phyloP scores from a whole-genome alignment of 805 yeast species.

The Lipomyces orientalis region DNA sequence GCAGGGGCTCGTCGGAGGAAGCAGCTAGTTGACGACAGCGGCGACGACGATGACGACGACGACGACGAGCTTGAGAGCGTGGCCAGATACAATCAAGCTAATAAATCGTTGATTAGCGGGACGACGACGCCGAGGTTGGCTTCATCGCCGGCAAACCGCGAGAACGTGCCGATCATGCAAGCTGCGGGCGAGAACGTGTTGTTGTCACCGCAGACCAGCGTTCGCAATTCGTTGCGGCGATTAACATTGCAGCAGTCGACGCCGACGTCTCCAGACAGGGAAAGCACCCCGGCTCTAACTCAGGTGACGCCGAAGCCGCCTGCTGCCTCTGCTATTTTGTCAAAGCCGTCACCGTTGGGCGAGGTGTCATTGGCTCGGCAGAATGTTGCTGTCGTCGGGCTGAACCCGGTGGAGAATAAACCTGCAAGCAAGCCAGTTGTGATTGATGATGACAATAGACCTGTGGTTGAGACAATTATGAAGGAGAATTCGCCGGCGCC shows the following conservation, averaged over 20 bases:
- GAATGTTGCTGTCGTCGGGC: constrained; percentile 7
- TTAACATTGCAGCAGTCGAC: constrained; percentile 5
- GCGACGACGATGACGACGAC: not conserved
- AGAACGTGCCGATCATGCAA: not conserved
- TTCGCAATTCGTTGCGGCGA: constrained; percentile 9
- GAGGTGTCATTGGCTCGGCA: constrained; percentile 4
- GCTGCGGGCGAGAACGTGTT: not conserved
- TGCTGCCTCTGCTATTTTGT: not conserved
- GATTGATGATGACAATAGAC: not conserved
- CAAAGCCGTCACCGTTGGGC: constrained; percentile 6
- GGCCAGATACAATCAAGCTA: not conserved
- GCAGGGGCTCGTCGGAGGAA: not conserved
- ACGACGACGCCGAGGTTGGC: not conserved
- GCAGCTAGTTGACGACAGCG: not conserved
- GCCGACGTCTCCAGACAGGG: not conserved
- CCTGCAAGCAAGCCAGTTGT: not conserved
- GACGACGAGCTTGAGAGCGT: not conserved
- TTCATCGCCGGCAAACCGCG: not conserved
- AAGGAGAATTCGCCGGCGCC: constrained; percentile 6
- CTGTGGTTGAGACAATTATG: not conserved
- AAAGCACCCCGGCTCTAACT: not conserved
- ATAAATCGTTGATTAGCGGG: not conserved
- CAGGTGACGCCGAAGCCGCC: not conserved
- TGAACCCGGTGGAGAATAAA: not conserved
- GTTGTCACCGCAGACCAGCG: not conserved